Conservation (phyloP, 2,329 filamentous ascomycete species). For the Clarireedia monteithiana region DNA sequence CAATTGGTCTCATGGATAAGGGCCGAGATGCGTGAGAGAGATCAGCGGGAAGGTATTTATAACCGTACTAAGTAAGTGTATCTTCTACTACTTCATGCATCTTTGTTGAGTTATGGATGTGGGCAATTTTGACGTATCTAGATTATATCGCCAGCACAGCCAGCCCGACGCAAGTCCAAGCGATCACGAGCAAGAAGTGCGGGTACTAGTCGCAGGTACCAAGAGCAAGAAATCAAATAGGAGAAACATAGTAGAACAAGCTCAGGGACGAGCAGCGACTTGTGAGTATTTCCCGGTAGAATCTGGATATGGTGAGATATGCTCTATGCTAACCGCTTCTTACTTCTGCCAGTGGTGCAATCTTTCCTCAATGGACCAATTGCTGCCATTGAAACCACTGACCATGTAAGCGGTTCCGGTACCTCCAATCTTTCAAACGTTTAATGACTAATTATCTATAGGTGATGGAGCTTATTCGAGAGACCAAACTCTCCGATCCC, state of each 20-base stretch:
- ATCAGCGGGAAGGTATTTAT: constrained; percentile 49
- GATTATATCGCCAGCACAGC: constrained; percentile 25
- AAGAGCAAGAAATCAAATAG: constrained; percentile 89
- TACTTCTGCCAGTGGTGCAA: constrained; percentile 45
- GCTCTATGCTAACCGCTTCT: not conserved
- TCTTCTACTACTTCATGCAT: not conserved
- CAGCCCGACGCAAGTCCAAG: constrained; percentile 17
- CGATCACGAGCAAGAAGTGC: constrained; percentile 63
- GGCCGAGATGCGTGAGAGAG: constrained; percentile 72
- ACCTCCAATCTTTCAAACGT: not conserved
- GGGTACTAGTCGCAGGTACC: constrained; percentile 75
- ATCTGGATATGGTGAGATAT: not conserved
- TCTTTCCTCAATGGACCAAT: constrained; percentile 72
- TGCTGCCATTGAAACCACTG: constrained; percentile 79
- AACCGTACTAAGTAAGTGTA: constrained; percentile 29
- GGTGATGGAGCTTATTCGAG: constrained; percentile 60
- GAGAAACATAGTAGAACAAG: constrained; percentile 76
- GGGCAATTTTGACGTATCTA: constrained; percentile 2
- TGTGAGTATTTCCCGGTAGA: constrained; percentile 15
- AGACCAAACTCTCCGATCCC: constrained; percentile 67
- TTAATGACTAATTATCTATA: not conserved
- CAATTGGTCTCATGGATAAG: constrained; percentile 77
- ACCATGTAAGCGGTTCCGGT: constrained; percentile 48
- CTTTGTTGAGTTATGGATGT: not conserved
- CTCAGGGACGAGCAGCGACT: constrained; percentile 49